Percentiles rank a stretch among this genome's conserved stretches.
Evolutionary conservation across 257 asterid species (phyloP).

Genomic region (Jacaranda copaia): DNA sequence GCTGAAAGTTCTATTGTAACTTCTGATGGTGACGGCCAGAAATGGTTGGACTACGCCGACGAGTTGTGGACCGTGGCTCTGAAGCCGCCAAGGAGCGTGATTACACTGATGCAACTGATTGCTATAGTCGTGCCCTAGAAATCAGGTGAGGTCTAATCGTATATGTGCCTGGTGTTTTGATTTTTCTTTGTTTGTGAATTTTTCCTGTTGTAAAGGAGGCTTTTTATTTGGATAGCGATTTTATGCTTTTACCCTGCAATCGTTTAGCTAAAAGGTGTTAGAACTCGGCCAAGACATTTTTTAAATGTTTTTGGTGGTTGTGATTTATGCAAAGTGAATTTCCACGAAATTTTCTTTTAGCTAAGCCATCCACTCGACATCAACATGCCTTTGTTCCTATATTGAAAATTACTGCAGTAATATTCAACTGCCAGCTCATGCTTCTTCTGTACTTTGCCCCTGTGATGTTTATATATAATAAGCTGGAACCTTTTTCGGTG

Average conservation of each 20-base stretch:
- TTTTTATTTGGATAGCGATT: no score
- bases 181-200: no score
- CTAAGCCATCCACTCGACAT: neutral
- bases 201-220: no score
- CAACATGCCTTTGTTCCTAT: neutral
- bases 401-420: neutral
- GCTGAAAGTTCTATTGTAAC: conserved; percentile 52
- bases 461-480: neutral
- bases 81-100: conserved; percentile 71
- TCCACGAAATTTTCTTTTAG: neutral
- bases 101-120: conserved; percentile 79
- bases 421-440: neutral
- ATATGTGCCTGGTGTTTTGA: no score
- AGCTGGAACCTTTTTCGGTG: neutral
- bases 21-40: conserved; percentile 53
- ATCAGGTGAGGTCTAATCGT: conserved; percentile 53
- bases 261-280: no score
- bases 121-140: conserved; percentile 95
- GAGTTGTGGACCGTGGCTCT: conserved; percentile 72
- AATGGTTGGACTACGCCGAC: conserved; percentile 62
- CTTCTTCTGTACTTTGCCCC: neutral
- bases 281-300: no score
- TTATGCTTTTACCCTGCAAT: no score
- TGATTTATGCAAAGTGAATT: no score
- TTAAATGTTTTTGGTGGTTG: no score